Evolutionary conservation across 1,284 basidiomycete genomes (phyloP), one percentile per base, ranked within the genome.

Genomic region (Trametes pubescens): DNA sequence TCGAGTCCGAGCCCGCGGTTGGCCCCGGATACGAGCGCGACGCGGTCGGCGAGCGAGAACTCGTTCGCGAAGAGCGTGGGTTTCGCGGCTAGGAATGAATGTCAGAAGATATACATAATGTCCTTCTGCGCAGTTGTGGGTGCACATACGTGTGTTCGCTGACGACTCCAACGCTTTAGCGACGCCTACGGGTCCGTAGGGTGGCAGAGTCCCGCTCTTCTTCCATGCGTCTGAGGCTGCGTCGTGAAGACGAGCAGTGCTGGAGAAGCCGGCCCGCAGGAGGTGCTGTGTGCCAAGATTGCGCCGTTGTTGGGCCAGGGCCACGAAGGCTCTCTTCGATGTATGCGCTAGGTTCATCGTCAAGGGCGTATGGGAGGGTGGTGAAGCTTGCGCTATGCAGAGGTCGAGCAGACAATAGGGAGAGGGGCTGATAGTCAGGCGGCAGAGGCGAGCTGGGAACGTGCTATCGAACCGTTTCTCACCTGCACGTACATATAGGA

Each of bases 1-100:
- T 93, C 92, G 46, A 95, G 84, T 4, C 94, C 93, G 11, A 95
- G 83, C 2, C 93, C 93, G 53, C 93, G 84, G 70, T 92, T 92
- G 2, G 83, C 94, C 13, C 92, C 92, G 0, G 92, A 91, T 48
- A 94, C 86, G 64, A 95, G 80, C 38, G 86, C 89, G 16, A 93
- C 91, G 26, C 91, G 87, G 70, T 88, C 89, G n/a, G 79, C 79
- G 46, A 95, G 83, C 11, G 86, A 84, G 78, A 95, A 94, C 72
- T 93, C 92, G 63, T 89, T 66, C 80, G 72, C 84, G 88, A 69
- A 93, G 82, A 74, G 65, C 38, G 75, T 76, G 8, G 72, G 70
- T n/a, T 61, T 64, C 22, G 72, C 67, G 21, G 68, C 69, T 69
- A 1, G 46, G 43, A 47, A 53, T 34, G 16, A 21, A 14, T n/a